Conservation (phyloP, 2,329 filamentous ascomycete species). For the Xylogone sp. region DNA sequence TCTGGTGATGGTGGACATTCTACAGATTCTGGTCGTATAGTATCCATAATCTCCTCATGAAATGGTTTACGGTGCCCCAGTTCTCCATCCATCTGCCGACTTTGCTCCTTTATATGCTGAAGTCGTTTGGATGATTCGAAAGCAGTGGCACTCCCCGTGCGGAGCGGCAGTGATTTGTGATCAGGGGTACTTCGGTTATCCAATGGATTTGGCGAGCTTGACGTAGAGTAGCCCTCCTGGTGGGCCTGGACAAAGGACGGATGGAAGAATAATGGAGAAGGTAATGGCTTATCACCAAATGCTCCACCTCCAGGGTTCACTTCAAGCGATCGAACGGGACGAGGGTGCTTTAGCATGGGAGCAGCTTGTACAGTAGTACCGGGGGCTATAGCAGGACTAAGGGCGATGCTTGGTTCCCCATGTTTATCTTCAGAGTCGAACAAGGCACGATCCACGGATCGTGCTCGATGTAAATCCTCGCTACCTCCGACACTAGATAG, state of each 20-base stretch:
- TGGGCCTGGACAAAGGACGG: conserved; percentile 19
- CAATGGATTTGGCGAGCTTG: conserved; percentile 19
- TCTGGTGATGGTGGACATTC: conserved; percentile 45
- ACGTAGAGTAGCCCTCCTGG: conserved; percentile 16
- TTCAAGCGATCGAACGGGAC: conserved; percentile 16
- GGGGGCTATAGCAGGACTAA: conserved; percentile 59
- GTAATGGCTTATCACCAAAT: conserved; percentile 16
- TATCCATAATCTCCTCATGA: not conserved
- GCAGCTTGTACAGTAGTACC: conserved; percentile 42
- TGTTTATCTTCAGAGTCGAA: conserved; percentile 62
- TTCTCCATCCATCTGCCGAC: conserved; percentile 7
- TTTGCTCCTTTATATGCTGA: conserved; percentile 18
- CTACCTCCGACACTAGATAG: conserved; percentile 38
- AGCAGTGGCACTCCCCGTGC: conserved; percentile 34
- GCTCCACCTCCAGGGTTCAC: conserved; percentile 14
- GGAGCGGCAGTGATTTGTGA: conserved; percentile 31
- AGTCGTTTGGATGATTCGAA: conserved; percentile 36
- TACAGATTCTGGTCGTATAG: conserved; percentile 23
- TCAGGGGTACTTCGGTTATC: conserved; percentile 27
- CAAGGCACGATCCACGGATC: conserved; percentile 59
- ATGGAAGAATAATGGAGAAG: conserved; percentile 26
- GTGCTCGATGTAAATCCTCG: conserved; percentile 46
- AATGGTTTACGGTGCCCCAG: conserved; percentile 16
- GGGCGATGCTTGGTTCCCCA: conserved; percentile 56
- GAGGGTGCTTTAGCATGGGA: conserved; percentile 10